Conservation (phyloP, 768 basidiomycete genomes). For the Mycena olivaceomarginata region DNA sequence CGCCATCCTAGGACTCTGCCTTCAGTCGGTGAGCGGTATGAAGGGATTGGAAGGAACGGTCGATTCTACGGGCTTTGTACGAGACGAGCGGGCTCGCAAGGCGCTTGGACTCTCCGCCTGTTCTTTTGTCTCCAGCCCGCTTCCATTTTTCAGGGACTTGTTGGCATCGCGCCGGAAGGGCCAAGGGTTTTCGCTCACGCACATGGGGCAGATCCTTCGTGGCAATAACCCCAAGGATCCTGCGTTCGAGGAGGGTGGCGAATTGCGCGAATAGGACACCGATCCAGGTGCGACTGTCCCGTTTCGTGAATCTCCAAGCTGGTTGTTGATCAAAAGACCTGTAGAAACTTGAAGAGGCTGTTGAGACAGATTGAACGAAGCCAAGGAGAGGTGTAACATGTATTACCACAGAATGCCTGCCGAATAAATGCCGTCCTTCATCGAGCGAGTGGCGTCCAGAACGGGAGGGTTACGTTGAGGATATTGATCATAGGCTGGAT, state of each 20-base stretch:
- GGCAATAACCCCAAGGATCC: conserved; percentile 33
- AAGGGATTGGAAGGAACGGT: conserved; percentile 1
- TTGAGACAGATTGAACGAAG: not conserved
- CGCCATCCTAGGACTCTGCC: conserved; percentile 18
- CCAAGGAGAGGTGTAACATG: too few relatives aligned
- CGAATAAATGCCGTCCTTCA: too few relatives aligned
- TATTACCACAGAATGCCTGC: too few relatives aligned
- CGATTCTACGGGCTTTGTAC: conserved; percentile 22
- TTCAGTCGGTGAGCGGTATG: conserved; percentile 14
- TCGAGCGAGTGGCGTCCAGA: too few relatives aligned
- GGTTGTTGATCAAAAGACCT: not conserved
- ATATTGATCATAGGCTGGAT: too few relatives aligned
- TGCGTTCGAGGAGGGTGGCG: conserved; percentile 13
- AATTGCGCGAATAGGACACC: not conserved
- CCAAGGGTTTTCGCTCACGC: conserved; percentile 28
- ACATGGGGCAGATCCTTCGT: conserved; percentile 31
- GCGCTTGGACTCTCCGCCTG: conserved; percentile 13
- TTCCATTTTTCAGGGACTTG: conserved; percentile 29
- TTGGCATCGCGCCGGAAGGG: conserved; percentile 25
- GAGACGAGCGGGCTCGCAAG: not conserved
- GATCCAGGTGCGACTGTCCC: not conserved
- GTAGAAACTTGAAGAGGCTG: not conserved
- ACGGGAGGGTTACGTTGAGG: too few relatives aligned
- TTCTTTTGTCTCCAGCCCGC: conserved; percentile 12
- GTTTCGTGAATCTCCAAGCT: not conserved